Percentiles rank a stretch among this genome's conserved stretches.
Evolutionary conservation across 139 green algal species (phyloP).

Genomic region (Chlorella vulgaris): DNA sequence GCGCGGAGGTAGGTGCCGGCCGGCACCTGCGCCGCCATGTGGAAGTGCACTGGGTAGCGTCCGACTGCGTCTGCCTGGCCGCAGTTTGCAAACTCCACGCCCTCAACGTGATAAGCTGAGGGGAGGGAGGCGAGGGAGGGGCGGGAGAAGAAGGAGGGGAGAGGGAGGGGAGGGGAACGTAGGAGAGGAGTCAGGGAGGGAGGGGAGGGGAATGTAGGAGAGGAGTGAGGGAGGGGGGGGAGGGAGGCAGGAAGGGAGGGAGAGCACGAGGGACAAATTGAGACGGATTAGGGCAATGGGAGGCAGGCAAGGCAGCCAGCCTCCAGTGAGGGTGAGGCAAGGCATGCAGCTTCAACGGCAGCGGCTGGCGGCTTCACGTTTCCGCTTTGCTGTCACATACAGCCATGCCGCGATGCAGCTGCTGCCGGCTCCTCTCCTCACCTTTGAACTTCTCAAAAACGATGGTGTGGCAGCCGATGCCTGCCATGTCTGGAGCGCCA

Average conservation of each 20-base stretch:
- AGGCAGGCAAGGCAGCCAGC: too few relatives aligned
- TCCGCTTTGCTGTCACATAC: too few relatives aligned
- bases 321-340: too few relatives aligned
- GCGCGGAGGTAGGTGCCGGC: conserved; percentile 3
- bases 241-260: neutral
- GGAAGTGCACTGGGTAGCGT: conserved; percentile 17
- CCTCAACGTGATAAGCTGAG: conserved; percentile 3
- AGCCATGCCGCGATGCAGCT: too few relatives aligned
- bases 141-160: neutral
- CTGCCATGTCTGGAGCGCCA: neutral
- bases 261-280: neutral
- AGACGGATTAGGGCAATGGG: neutral
- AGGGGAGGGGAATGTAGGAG: too few relatives aligned
- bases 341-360: too few relatives aligned
- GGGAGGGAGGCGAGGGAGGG: neutral
- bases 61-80: neutral
- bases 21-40: conserved; percentile 4
- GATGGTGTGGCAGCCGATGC: conserved; percentile 8
- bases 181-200: too few relatives aligned
- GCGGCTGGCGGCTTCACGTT: too few relatives aligned
- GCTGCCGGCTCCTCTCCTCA: neutral
- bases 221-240: neutral
- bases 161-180: neutral
- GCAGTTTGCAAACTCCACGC: conserved; percentile 13
- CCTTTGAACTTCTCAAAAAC: neutral